Percentiles rank a stretch among this genome's conserved stretches.
These are phyloP conservation scores for Tetrahymena elliotti DNA, from an alignment of 73 alveolate species.

Conservation along the genomic window DNA sequence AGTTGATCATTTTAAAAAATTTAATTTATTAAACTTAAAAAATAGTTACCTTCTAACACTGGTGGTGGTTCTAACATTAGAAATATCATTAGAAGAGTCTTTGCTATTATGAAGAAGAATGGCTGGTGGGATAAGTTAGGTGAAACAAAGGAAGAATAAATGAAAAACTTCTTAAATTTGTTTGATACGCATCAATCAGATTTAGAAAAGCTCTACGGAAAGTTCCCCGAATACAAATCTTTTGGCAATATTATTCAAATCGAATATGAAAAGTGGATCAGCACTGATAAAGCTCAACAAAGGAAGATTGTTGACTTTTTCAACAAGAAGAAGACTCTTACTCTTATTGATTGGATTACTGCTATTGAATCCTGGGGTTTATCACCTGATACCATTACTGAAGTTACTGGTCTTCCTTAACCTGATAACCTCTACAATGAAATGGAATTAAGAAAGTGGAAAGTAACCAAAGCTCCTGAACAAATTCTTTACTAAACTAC, in stretches of 20 bases:
- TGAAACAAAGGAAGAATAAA: conserved; percentile 2
- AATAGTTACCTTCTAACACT: conserved; percentile 87
- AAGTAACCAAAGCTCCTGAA: conserved; percentile 90
- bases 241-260: conserved; percentile 79
- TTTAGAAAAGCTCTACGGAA: conserved; percentile 86
- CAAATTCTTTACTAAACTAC: conserved; percentile 86
- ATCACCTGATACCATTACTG: conserved; percentile 93
- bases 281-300: conserved; percentile 90
- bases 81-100: conserved; percentile 92
- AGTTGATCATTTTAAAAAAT: not conserved
- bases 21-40: not conserved
- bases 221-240: conserved; percentile 87
- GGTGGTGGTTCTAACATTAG: conserved; percentile 99
- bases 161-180: conserved; percentile 82
- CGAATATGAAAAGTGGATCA: conserved; percentile 94
- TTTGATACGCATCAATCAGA: conserved; percentile 84
- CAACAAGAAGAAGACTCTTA: conserved; percentile 71
- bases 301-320: conserved; percentile 79
- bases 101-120: conserved; percentile 84
- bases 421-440: conserved; percentile 92
- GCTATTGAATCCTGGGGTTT: conserved; percentile 95
- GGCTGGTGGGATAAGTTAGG: conserved; percentile 90
- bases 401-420: conserved; percentile 68
- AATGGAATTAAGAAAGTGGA: conserved; percentile 85
- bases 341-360: conserved; percentile 94